These are phyloP conservation scores for Cotoneaster glaucophyllus DNA, from an alignment of 306 rosid genomes.

Conservation along the genomic window DNA sequence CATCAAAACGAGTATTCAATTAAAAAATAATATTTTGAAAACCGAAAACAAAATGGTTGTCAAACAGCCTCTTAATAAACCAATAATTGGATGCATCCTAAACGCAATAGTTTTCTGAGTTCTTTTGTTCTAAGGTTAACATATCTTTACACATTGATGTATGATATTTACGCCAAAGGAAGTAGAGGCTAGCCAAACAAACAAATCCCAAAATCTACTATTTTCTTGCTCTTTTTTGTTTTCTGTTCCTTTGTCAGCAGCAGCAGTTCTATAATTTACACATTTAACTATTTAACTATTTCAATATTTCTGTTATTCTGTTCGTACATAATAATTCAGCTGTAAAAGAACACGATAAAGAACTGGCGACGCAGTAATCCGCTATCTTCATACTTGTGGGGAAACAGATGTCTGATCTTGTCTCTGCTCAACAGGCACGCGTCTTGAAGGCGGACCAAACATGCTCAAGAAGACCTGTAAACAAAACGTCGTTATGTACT, in stretches of 20 bases:
- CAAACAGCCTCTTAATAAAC: no score
- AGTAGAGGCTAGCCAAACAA: neutral
- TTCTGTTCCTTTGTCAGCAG: neutral
- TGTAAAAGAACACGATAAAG: neutral
- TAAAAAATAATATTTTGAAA: no score
- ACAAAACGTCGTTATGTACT: neutral
- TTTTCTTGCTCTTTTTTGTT: neutral
- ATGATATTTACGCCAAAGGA: no score
- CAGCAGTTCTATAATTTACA: constrained; percentile 12
- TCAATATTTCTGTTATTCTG: neutral
- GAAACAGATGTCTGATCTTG: constrained; percentile 52
- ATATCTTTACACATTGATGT: no score
- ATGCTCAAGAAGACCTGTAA: constrained; percentile 81
- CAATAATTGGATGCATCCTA: no score
- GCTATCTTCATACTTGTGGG: constrained; percentile 21
- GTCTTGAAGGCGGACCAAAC: constrained; percentile 92
- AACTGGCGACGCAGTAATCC: neutral
- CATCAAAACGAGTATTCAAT: no score
- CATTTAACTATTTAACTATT: constrained; percentile 13
- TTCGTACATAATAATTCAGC: constrained; percentile 7
- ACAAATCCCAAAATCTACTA: neutral
- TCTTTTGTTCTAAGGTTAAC: no score
- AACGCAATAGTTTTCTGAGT: no score
- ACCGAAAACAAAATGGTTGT: no score
- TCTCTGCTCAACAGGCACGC: constrained; percentile 36